These are phyloP conservation scores for Cornus controversa DNA, from an alignment of 148 eudicot genomes.

Conservation along the genomic window DNA sequence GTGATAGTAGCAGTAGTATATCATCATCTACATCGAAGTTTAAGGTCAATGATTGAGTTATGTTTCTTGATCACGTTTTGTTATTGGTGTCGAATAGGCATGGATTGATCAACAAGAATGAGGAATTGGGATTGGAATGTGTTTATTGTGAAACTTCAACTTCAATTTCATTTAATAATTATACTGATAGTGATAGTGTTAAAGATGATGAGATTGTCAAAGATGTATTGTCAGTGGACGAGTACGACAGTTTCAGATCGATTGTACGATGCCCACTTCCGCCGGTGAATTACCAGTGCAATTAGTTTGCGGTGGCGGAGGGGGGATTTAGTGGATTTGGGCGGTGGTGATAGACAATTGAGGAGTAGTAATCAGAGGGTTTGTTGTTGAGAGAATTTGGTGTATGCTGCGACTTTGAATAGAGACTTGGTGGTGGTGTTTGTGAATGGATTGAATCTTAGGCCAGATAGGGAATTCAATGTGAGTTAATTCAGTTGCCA, in stretches of 20 bases:
- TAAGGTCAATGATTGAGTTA: constrained; percentile 46
- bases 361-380: constrained; percentile 17
- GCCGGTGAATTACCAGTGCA: constrained; percentile 41
- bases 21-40: constrained; percentile 12
- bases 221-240: constrained; percentile 53
- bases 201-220: neutral
- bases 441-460: constrained; percentile 79
- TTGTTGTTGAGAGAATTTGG: constrained; percentile 62
- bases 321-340: neutral
- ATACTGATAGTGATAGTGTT: neutral
- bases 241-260: constrained; percentile 41
- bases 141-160: constrained; percentile 29
- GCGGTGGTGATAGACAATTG: neutral
- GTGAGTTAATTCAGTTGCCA: constrained; percentile 62
- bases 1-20: neutral
- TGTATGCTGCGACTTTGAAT: constrained; percentile 68
- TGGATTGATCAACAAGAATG: constrained; percentile 19
- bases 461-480: constrained; percentile 63
- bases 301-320: constrained; percentile 37
- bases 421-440: constrained; percentile 57
- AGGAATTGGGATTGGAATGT: constrained; percentile 56
- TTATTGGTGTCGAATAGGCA: constrained; percentile 36
- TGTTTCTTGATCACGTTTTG: constrained; percentile 72
- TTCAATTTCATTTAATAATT: constrained; percentile 9
- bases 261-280: constrained; percentile 76